Conservation (phyloP, 2,329 filamentous ascomycete genomes). For the Allantophomopsis lycopodina region DNA sequence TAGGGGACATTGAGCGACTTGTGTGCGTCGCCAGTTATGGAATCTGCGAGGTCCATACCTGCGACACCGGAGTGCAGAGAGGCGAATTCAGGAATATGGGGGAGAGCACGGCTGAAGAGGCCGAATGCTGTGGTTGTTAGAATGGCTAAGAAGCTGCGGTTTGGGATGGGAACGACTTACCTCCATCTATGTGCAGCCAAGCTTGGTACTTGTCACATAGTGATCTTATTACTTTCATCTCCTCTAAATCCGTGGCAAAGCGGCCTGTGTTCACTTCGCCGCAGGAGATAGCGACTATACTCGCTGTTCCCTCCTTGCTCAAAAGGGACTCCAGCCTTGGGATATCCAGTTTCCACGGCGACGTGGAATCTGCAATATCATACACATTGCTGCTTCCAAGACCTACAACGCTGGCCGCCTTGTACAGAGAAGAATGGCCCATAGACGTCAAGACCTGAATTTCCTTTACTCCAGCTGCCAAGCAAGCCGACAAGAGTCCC, state of each 20-base stretch:
- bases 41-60: constrained; percentile 72
- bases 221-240: constrained; percentile 41
- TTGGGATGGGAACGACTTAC: constrained; percentile 21
- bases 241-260: constrained; percentile 43
- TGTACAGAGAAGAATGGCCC: constrained; percentile 72
- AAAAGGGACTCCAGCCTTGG: constrained; percentile 48
- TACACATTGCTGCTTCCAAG: constrained; percentile 58
- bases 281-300: constrained; percentile 67
- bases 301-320: constrained; percentile 37
- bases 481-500: constrained; percentile 56
- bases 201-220: constrained; percentile 61
- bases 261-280: constrained; percentile 85
- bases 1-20: constrained; percentile 94
- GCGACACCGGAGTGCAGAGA: constrained; percentile 33
- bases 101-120: constrained; percentile 59
- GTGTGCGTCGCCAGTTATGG: constrained; percentile 75
- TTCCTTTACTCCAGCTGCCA: constrained; percentile 44
- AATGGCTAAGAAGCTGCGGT: neutral
- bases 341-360: constrained; percentile 61
- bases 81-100: constrained; percentile 39
- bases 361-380: constrained; percentile 35
- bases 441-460: constrained; percentile 70
- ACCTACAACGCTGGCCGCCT: constrained; percentile 73
- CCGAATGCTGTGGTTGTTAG: constrained; percentile 55
- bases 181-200: constrained; percentile 84